Base-by-base conservation (phyloP, 441 rosid species). In the Bocquillonia castaneifolia region DNA sequence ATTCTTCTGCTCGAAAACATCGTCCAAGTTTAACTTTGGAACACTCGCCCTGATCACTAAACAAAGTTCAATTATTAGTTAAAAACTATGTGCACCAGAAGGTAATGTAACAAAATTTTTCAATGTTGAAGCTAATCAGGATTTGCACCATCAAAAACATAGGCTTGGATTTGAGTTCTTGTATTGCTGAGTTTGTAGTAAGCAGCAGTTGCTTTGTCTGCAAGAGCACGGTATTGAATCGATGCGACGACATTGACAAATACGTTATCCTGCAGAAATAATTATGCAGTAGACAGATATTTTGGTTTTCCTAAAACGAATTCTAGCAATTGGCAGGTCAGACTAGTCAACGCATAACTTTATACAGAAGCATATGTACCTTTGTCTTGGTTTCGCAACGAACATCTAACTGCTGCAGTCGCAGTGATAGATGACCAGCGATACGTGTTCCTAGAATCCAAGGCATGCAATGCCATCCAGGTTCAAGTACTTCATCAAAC, bases 201-300 rank as follows among this genome's bases (percentile, higher is more conserved):
- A 4, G 96, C 92, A 76, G 86, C 92, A 50, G 14, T 70, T 4
- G 90, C 96, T 52, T 85, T 81, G 26, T 81, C 69, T 36, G 85
- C 88, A 40, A 85, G 53, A 32, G 92, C 86, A 50, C 90, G 92
- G 69, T 88, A 90, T 59, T 90, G 92, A 71, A 90, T 66, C 0
- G 96, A 90, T 9, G 96, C 91, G 56, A 90, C 90, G 64, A 88
- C 90, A 69, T 75, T 88, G 23, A 86, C 96, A 79, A 88, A 90
- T 18, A 88, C 96, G 74, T 90, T 86, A 64, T 88, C 96, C 96
- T 85, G 78, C n/a, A n/a, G n/a, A n/a, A n/a, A n/a, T n/a, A n/a
- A n/a, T n/a, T n/a, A n/a, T n/a, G n/a, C n/a, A n/a, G n/a, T n/a
- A n/a, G n/a, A n/a, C n/a, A n/a, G n/a, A n/a, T n/a, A n/a, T n/a